Evolutionary conservation across 2,329 filamentous ascomycete species (phyloP), one percentile per base, ranked within the genome.

Genomic region (Chalara sp.): DNA sequence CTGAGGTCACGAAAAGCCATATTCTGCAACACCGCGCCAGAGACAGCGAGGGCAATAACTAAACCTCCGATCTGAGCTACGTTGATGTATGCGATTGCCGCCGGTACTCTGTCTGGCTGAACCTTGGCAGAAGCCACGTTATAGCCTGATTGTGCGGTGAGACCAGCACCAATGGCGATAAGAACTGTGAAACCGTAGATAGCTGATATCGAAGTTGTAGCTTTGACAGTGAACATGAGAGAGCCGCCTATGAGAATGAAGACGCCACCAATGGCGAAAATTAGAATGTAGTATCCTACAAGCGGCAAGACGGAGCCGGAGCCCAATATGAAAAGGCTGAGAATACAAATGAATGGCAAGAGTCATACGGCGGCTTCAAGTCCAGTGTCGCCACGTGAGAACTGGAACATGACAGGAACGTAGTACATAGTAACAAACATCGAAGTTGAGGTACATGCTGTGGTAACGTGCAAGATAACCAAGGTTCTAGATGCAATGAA

Each of bases 341-440:
- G 63, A 13, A 68, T 57, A 31, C 72, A 61, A 55, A 70, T 67
- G 3, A 66, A 56, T 2, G 72, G 68, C 12, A 73, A 59, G 33
- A 67, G 66, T 29, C 62, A 60, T 6, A 72, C 61, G 7, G 67
- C 70, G 0, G 67, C 65, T 42, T 57, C 46, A 8, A 63, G 63
- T 1, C 66, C 62, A 30, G 51, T 58, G 47, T 65, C 61, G 28
- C 64, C 64, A 51, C 65, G 66, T 53, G 74, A 65, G 44, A 68
- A 67, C 61, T 76, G 70, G 61, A 77, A 74, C 64, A 72, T 75
- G 51, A 75, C 61, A 3, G 74, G 73, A 29, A 75, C 60, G 52
- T 72, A 73, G 59, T 70, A 72, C 5, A 67, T 61, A 1, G 72
- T 55, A 43, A 74, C 67, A 31, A 71, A 68, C 10, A 68, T 61